Evolutionary conservation across 805 yeast genomes (phyloP).

Genomic region (Wickerhamomyces strasburgensis): DNA sequence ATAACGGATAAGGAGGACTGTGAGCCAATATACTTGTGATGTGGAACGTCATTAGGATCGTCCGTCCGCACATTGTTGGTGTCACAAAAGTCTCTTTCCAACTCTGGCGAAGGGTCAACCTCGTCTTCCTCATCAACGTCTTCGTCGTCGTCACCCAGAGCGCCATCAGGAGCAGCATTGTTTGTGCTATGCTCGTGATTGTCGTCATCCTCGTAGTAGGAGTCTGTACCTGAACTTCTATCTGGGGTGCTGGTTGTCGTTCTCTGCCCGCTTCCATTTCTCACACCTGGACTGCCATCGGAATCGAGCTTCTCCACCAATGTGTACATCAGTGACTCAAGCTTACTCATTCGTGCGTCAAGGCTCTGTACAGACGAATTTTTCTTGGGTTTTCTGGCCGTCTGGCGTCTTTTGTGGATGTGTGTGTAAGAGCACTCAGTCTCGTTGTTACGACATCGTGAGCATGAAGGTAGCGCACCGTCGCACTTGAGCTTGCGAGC

Average conservation of each 20-base stretch:
- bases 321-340: slow-evolving; percentile 30
- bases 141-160: too few species aligned
- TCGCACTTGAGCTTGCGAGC: slow-evolving; percentile 75
- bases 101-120: not conserved
- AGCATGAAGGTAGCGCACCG: slow-evolving; percentile 67
- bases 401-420: slow-evolving; percentile 3
- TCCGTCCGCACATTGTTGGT: not conserved
- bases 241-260: not conserved
- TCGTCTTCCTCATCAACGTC: slow-evolving; percentile 2
- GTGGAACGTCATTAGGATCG: not conserved
- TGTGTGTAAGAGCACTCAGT: slow-evolving; percentile 24
- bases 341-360: slow-evolving; percentile 27
- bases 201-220: too few species aligned
- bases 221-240: not conserved
- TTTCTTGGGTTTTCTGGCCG: slow-evolving; percentile 1
- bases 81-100: not conserved
- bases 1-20: slow-evolving; percentile 33
- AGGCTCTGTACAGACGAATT: slow-evolving; percentile 13
- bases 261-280: too few species aligned
- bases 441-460: slow-evolving; percentile 75
- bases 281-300: not conserved
- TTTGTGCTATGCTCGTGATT: too few species aligned
- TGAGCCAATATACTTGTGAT: slow-evolving; percentile 18
- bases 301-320: slow-evolving; percentile 23
- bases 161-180: too few species aligned